phyloP scores from a whole-genome alignment of 2,329 filamentous ascomycete species.

The Verticillium nubilum region DNA sequence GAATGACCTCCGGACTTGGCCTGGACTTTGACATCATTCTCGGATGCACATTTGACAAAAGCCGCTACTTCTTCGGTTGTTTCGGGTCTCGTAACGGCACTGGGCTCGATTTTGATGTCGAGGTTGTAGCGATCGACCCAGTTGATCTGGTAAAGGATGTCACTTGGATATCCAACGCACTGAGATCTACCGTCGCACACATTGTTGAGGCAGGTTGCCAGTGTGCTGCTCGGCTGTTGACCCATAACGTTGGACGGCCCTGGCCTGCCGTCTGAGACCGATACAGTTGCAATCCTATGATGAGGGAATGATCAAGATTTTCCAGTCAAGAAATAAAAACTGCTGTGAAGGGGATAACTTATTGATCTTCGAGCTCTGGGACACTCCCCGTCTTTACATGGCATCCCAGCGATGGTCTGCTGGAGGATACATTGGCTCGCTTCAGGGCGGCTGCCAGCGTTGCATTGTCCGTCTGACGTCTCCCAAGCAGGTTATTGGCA shows the following conservation, averaged over 20 bases:
- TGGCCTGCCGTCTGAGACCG: neutral
- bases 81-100: conserved; percentile 50
- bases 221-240: conserved; percentile 30
- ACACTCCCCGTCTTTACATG: too few species aligned
- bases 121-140: conserved; percentile 53
- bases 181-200: conserved; percentile 37
- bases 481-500: neutral
- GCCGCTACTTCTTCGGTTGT: conserved; percentile 48
- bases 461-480: neutral
- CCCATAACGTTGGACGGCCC: conserved; percentile 30
- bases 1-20: conserved; percentile 61
- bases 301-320: too few species aligned
- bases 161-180: conserved; percentile 41
- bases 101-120: conserved; percentile 41
- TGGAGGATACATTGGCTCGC: neutral
- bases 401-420: too few species aligned
- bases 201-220: conserved; percentile 38
- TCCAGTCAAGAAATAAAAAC: too few species aligned
- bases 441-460: neutral
- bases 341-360: too few species aligned
- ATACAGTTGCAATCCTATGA: too few species aligned
- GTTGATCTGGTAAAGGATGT: conserved; percentile 35
- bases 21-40: conserved; percentile 48
- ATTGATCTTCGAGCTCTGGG: too few species aligned
- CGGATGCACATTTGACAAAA: conserved; percentile 51